Evolutionary conservation across 2,329 filamentous ascomycete genomes (phyloP).

Genomic region (Metarhizium brunneum): DNA sequence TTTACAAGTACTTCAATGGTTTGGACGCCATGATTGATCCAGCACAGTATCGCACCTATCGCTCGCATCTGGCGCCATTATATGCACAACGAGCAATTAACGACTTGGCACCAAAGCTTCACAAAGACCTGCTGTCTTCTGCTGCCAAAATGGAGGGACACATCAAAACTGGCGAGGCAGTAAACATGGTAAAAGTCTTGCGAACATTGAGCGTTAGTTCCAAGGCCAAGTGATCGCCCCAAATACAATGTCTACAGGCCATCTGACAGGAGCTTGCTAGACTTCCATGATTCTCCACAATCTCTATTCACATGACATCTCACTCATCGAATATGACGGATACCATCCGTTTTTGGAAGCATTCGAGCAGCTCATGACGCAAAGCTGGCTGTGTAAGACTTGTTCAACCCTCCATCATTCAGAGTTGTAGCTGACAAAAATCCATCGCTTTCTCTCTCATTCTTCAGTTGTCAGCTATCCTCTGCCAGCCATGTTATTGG

Average conservation of each 20-base stretch:
- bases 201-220: no score
- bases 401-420: background rate
- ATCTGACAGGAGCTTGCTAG: background rate
- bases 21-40: conserved; percentile 3
- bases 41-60: background rate
- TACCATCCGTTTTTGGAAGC: conserved; percentile 1
- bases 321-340: background rate
- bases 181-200: no score
- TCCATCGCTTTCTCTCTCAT: no score
- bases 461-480: no score
- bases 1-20: conserved; percentile 1
- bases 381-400: conserved; percentile 2
- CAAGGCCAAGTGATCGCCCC: no score
- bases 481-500: no score
- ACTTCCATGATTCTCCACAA: conserved; percentile 3
- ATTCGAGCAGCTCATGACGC: conserved; percentile 1
- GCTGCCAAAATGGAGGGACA: no score
- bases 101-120: no score
- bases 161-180: no score
- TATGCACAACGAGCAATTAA: background rate
- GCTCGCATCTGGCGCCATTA: background rate
- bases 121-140: no score
- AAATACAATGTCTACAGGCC: background rate
- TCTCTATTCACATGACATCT: background rate
- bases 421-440: no score